phyloP scores from a whole-genome alignment of 768 basidiomycete genomes.

The Crassisporium funariophilum region DNA sequence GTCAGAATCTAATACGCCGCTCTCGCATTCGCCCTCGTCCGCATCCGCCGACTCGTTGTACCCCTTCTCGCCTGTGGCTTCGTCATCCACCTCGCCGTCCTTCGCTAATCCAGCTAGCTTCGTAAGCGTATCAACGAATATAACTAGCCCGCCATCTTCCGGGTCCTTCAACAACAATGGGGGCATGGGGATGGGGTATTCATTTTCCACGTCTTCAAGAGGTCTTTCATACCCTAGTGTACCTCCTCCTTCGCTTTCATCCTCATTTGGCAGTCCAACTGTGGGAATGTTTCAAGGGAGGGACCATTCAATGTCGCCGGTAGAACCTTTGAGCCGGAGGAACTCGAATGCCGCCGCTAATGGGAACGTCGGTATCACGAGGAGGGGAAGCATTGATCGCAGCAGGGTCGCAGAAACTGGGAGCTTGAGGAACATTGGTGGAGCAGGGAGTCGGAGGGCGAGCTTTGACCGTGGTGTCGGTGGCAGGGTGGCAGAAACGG shows the following conservation, averaged over 20 bases:
- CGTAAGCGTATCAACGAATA: slow-evolving; percentile 59
- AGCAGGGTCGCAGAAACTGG: slow-evolving; percentile 64
- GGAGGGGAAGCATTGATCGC: slow-evolving; percentile 37
- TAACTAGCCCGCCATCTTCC: slow-evolving; percentile 77
- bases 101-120: slow-evolving; percentile 50
- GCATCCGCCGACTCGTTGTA: slow-evolving; percentile 62
- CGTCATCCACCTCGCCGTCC: slow-evolving; percentile 19
- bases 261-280: slow-evolving; percentile 73
- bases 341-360: slow-evolving; percentile 40
- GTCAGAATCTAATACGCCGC: slow-evolving; percentile 60
- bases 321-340: slow-evolving; percentile 56
- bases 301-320: slow-evolving; percentile 52
- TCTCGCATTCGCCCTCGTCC: slow-evolving; percentile 64
- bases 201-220: slow-evolving; percentile 24
- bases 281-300: slow-evolving; percentile 47
- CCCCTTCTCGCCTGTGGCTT: slow-evolving; percentile 62
- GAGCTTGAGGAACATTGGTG: slow-evolving; percentile 24
- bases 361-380: neutral
- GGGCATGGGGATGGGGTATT: slow-evolving; percentile 16
- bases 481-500: slow-evolving; percentile 64
- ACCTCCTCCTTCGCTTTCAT: slow-evolving; percentile 79
- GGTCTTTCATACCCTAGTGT: slow-evolving; percentile 79
- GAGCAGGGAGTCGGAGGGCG: slow-evolving; percentile 37
- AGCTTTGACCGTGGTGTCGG: slow-evolving; percentile 55
- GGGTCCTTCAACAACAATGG: slow-evolving; percentile 39